Base-by-base conservation (phyloP, 139 green algal genomes). In the Tetradesmus obliquus region DNA sequence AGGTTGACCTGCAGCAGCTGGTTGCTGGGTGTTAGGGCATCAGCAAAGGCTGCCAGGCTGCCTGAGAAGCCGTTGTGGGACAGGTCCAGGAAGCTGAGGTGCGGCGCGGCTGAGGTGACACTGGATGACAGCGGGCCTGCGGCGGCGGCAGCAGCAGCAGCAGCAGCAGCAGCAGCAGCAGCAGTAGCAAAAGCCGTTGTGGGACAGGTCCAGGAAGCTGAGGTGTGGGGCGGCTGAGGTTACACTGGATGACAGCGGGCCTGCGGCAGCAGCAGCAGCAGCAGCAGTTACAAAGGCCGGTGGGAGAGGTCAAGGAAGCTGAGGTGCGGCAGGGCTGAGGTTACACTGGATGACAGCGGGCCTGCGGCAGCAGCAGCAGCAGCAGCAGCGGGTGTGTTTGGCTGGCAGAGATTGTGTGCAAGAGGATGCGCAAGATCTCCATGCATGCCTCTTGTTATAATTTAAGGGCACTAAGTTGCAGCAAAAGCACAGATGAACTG, bases 1-100 rank as follows among this genome's bases (percentile, higher is more conserved):
- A 90, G 54, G 71, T 90, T 90, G 53, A 90, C 58, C 71, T 90
- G 86, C 71, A 90, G 86, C 69, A 90, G 51, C 20, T 69, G 20
- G 22, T 90, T 90, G 8, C 20, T 71, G 8, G 71, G 71, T 3
- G 22, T 55, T 8, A 90, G 71, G 3, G 86, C 86, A 4, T 51
- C 71, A n/a, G 53, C 86, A 90, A 90, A 90, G 9, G 69, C 53
- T 7, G 72, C 53, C 15, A 90, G 55, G 4, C 20, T 24, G 53
- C 86, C 86, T 12, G n/a, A 55, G 12, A 90, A 71, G 19, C 8
- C 17, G 51, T 90, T 90, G 19, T 74, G 20, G 32, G 86, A 90
- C 2, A 90, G 53, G 24, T 90, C 86, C 20, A 90, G n/a, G 71
- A 90, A 90, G 71, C 22, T 55, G 0, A 90, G 51, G 53, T 84